These are phyloP conservation scores for Daldinia decipiens DNA, from an alignment of 495 filamentous ascomycete genomes.

Conservation along the genomic window DNA sequence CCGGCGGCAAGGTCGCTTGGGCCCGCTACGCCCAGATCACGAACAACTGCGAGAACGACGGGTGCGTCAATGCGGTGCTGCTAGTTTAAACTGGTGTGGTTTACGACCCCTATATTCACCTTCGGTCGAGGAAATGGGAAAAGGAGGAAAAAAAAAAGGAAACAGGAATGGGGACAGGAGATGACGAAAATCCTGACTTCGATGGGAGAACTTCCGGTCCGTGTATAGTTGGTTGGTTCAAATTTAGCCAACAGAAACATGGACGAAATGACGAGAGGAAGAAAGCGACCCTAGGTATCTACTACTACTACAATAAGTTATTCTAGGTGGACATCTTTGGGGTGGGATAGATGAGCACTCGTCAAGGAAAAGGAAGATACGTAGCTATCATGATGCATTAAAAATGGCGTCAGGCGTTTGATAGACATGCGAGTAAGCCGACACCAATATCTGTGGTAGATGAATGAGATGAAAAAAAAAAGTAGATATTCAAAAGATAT, in stretches of 20 bases:
- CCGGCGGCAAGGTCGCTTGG: slow-evolving; percentile 95
- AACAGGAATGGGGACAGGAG: not conserved
- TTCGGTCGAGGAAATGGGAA: not conserved
- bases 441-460: slow-evolving; percentile 2
- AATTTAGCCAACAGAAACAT: not conserved
- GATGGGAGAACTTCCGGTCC: not conserved
- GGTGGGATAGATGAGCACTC: not conserved
- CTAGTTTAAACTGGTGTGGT: slow-evolving; percentile 46
- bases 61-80: slow-evolving; percentile 57
- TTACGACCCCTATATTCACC: not conserved
- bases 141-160: not conserved
- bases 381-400: slow-evolving; percentile 24
- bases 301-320: not conserved
- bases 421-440: slow-evolving; percentile 6
- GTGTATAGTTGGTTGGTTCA: not conserved
- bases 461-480: not conserved
- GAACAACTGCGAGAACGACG: slow-evolving; percentile 75
- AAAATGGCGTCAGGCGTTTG: slow-evolving; percentile 30
- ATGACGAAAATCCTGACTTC: not conserved
- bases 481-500: slow-evolving; percentile 7
- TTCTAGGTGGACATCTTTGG: not conserved
- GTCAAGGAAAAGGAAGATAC: not conserved
- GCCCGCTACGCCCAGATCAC: slow-evolving; percentile 73
- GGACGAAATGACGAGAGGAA: not conserved
- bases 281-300: not conserved